phyloP scores from a whole-genome alignment of 257 asterid species.

The Solanum gracilifrons region DNA sequence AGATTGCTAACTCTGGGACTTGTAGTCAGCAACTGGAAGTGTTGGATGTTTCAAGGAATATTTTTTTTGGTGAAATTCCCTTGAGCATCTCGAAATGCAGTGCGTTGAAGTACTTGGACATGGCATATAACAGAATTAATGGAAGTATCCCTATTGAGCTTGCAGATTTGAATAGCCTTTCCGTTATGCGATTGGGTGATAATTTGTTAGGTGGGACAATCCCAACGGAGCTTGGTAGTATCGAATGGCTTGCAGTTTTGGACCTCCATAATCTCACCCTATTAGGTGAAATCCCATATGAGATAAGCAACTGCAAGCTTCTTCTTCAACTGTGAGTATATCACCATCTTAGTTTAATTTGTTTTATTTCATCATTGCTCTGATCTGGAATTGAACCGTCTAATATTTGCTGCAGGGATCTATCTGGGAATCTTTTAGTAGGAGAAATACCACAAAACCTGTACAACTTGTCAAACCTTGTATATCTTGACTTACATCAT shows the following conservation, averaged over 20 bases:
- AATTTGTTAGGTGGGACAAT: conserved; percentile 58
- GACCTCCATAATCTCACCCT: conserved; percentile 62
- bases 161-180: conserved; percentile 43
- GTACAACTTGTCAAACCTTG: conserved; percentile 55
- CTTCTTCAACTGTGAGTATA: conserved; percentile 82
- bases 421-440: conserved; percentile 50
- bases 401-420: conserved; percentile 46
- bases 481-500: conserved; percentile 57
- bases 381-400: neutral
- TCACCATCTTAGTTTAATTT: neutral
- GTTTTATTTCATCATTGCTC: neutral
- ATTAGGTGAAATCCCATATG: conserved; percentile 56
- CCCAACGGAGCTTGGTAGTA: conserved; percentile 50
- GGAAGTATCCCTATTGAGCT: conserved; percentile 66
- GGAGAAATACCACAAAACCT: conserved; percentile 58
- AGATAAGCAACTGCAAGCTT: conserved; percentile 60
- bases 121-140: conserved; percentile 55
- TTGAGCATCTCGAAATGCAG: conserved; percentile 46
- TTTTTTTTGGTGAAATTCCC: conserved; percentile 48
- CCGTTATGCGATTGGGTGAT: conserved; percentile 52
- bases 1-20: conserved; percentile 26
- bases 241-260: conserved; percentile 80
- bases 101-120: conserved; percentile 63
- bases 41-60: conserved; percentile 66
- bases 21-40: conserved; percentile 43